Conservation (phyloP, 257 asterid species). For the Salvia hispanica region DNA sequence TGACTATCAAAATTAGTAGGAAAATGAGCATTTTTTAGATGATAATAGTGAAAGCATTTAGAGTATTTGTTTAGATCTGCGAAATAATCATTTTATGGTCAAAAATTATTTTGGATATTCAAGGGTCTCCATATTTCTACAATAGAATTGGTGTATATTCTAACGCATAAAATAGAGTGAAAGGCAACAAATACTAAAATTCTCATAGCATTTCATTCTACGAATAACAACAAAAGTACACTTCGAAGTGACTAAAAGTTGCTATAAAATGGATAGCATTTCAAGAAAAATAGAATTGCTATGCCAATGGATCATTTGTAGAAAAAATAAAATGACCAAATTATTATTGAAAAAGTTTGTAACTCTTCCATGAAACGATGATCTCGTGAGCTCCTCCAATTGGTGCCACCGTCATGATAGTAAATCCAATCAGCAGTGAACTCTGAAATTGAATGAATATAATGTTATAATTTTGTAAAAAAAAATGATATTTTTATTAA, state of each 20-base stretch:
- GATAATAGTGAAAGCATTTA: too few species aligned
- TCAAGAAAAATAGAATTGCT: slow-evolving; percentile 13
- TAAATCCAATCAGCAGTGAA: slow-evolving; percentile 34
- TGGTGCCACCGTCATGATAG: slow-evolving; percentile 40
- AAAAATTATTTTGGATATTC: too few species aligned
- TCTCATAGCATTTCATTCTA: slow-evolving; percentile 6
- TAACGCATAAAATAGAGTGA: background rate
- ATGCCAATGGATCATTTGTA: background rate
- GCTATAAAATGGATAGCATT: background rate
- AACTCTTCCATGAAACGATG: slow-evolving; percentile 25
- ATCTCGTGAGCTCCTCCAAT: slow-evolving; percentile 45
- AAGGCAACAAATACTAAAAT: background rate
- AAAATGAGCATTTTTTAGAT: too few species aligned
- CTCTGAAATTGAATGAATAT: slow-evolving; percentile 28
- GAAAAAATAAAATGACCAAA: background rate
- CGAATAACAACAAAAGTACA: background rate
- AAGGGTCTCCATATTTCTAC: background rate
- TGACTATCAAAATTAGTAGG: too few species aligned
- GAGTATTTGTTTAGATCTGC: too few species aligned
- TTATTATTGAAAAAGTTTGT: slow-evolving; percentile 30
- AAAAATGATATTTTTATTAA: background rate
- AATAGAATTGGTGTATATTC: background rate
- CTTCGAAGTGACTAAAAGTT: background rate
- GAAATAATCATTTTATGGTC: too few species aligned
- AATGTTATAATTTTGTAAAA: background rate